Conservation (phyloP, 1,139 yeast species). For the Suhomyces guaymorum region DNA sequence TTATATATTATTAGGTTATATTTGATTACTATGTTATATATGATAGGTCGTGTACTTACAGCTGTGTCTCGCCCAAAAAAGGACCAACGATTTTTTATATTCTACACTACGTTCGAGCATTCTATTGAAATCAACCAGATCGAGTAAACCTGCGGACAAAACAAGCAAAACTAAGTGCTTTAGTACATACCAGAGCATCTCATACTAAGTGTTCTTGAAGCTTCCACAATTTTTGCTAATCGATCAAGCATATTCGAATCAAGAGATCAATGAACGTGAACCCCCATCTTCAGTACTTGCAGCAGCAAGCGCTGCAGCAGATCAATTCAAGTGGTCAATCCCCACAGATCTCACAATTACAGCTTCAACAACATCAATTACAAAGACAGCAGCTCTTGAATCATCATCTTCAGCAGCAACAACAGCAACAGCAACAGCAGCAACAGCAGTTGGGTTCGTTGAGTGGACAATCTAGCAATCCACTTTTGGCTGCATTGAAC, state of each 20-base stretch:
- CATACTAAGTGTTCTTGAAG: too few relatives aligned
- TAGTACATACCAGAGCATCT: too few relatives aligned
- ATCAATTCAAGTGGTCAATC: constrained; percentile 31
- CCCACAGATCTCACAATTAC: constrained; percentile 43
- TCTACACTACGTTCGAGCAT: too few relatives aligned
- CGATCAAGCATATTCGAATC: too few relatives aligned
- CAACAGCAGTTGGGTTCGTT: constrained; percentile 27
- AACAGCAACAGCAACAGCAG: constrained; percentile 24
- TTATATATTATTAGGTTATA: neutral
- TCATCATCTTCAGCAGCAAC: constrained; percentile 35
- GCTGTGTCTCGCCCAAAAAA: constrained; percentile 10
- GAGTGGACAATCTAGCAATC: constrained; percentile 30
- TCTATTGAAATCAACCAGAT: too few relatives aligned
- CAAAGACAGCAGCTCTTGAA: constrained; percentile 42
- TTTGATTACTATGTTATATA: neutral
- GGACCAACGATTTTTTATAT: constrained; percentile 10
- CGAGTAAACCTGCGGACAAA: too few relatives aligned
- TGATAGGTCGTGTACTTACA: constrained; percentile 7
- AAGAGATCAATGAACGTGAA: constrained; percentile 33
- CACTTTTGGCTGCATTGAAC: constrained; percentile 40
- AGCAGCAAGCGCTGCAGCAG: constrained; percentile 32
- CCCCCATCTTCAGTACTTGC: constrained; percentile 49
- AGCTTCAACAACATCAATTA: constrained; percentile 41
- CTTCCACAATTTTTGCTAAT: neutral
- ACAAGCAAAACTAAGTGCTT: too few relatives aligned